A percentile compares a stretch with the other conserved stretches of the same genome.
phyloP scores from a whole-genome alignment of 1,284 basidiomycete species.

The Coniophora puteana region DNA sequence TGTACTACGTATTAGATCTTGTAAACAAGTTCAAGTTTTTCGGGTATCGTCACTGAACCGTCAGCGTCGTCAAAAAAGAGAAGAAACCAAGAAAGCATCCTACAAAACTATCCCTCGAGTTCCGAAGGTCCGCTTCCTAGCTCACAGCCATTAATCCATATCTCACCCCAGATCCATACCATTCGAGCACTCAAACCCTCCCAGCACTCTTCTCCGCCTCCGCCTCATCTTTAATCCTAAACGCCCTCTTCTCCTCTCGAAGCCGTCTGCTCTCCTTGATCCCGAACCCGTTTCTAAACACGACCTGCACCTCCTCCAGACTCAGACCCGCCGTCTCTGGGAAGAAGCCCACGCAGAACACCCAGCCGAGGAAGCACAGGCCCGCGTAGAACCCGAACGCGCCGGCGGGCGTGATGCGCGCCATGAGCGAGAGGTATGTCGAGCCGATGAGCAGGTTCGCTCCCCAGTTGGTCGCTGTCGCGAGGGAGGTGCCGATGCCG shows the following conservation, averaged over 20 bases:
- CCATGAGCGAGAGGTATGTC: constrained; percentile 79
- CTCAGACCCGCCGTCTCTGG: constrained; percentile 76
- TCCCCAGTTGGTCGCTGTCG: constrained; percentile 83
- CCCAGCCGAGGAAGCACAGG: constrained; percentile 65
- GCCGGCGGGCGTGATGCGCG: constrained; percentile 70
- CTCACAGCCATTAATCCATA: no score
- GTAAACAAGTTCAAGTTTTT: no score
- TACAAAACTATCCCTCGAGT: neutral
- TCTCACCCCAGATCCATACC: no score
- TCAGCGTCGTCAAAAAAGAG: no score
- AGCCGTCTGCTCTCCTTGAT: constrained; percentile 49
- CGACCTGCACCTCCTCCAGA: constrained; percentile 69
- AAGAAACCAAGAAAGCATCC: neutral
- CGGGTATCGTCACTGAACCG: no score
- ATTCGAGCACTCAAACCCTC: no score
- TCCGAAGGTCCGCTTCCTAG: neutral
- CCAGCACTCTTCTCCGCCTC: constrained; percentile 7
- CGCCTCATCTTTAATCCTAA: constrained; percentile 20
- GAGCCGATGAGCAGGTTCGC: constrained; percentile 76
- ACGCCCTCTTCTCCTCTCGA: constrained; percentile 36
- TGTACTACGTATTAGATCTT: no score
- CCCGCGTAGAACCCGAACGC: constrained; percentile 81
- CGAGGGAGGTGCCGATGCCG: constrained; percentile 76
- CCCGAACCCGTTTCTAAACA: constrained; percentile 59
- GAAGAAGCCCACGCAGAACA: constrained; percentile 70